Conservation (phyloP, 2,329 filamentous ascomycete species). For the Ophiocordyceps camponoti-floridani region DNA sequence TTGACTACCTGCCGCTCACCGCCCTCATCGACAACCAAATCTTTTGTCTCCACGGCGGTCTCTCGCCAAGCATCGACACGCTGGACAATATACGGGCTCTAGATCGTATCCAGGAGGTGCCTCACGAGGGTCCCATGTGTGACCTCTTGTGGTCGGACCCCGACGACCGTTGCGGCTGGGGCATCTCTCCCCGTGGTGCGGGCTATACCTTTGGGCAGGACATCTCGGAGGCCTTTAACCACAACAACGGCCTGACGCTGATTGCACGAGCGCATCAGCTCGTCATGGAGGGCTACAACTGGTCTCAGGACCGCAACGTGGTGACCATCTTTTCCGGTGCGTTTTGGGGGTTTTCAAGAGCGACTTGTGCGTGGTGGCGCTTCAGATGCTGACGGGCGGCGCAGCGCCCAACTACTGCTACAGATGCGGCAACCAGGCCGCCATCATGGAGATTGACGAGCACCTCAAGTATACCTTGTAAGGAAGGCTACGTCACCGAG, state of each 20-base stretch:
- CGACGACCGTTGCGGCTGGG: slow-evolving; percentile 91
- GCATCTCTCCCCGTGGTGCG: slow-evolving; percentile 83
- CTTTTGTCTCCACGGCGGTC: slow-evolving; percentile 92
- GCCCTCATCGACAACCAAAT: slow-evolving; percentile 98
- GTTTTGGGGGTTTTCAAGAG: slow-evolving; percentile 10
- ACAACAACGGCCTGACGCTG: slow-evolving; percentile 92
- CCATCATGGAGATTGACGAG: slow-evolving; percentile 99
- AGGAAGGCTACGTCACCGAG: slow-evolving; percentile 19
- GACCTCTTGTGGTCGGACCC: slow-evolving; percentile 96
- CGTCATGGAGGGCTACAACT: slow-evolving; percentile 99
- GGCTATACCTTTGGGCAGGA: slow-evolving; percentile 94
- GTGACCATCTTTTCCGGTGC: slow-evolving; percentile 95
- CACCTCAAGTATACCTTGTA: slow-evolving; percentile 99
- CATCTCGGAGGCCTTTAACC: slow-evolving; percentile 97
- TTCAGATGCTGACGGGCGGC: slow-evolving; percentile 2
- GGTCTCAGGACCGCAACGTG: slow-evolving; percentile 95
- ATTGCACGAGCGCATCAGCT: slow-evolving; percentile 94
- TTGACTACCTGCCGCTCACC: slow-evolving; percentile 93
- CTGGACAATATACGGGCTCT: slow-evolving; percentile 89
- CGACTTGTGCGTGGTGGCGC: slow-evolving; percentile 2
- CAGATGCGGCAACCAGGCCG: slow-evolving; percentile 94
- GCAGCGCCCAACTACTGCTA: slow-evolving; percentile 89
- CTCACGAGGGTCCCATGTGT: slow-evolving; percentile 96
- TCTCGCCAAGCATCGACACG: slow-evolving; percentile 91
- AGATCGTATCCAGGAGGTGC: slow-evolving; percentile 94